Base-by-base conservation (phyloP, 2,329 filamentous ascomycete genomes). In the Aspergillus neotritici region DNA sequence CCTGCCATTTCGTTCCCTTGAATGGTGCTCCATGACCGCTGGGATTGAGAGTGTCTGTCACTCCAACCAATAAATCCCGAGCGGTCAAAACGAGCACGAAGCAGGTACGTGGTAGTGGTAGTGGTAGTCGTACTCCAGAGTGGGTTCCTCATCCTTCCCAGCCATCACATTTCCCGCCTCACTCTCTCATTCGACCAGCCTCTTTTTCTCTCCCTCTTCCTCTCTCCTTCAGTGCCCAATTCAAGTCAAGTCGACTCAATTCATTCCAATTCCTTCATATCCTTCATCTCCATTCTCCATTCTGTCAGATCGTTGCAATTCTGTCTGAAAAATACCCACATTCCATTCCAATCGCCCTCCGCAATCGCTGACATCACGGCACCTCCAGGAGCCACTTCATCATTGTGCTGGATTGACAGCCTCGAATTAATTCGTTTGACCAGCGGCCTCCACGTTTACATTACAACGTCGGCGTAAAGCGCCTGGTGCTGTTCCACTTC, bases 111-210 rank as follows among this genome's bases (percentile, higher is more conserved):
- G 5, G 4, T 25, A 25, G 21, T 25, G 21, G n/a, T n/a, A n/a
- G n/a, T n/a, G n/a, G n/a, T n/a, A n/a, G n/a, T n/a, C n/a, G n/a
- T n/a, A n/a, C n/a, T n/a, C n/a, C n/a, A n/a, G n/a, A n/a, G n/a
- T n/a, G n/a, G n/a, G 36, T 38, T 45, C 35, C 42, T 37, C 31
- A 28, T 44, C 47, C 46, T 38, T 43, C 61, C 65, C 65, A 68
- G 65, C 65, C 65, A 65, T 68, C 65, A 46, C 47, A 65, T 61
- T 68, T 68, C 60, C 57, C 47, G 48, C 25, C 38, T 38, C 25
- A 31, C 44, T 35, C 45, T 47, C 42, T 40, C 39, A 57, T 57
- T 58, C 44, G 54, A 53, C 62, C 61, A 65, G 60, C 62, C 62
- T 62, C 61, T 52, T 44, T 47, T 38, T 50, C 45, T 45, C 25